Evolutionary conservation across 2,329 filamentous ascomycete genomes (phyloP), one percentile per base, ranked within the genome.

Genomic region (Aspergillus carbonarius): DNA sequence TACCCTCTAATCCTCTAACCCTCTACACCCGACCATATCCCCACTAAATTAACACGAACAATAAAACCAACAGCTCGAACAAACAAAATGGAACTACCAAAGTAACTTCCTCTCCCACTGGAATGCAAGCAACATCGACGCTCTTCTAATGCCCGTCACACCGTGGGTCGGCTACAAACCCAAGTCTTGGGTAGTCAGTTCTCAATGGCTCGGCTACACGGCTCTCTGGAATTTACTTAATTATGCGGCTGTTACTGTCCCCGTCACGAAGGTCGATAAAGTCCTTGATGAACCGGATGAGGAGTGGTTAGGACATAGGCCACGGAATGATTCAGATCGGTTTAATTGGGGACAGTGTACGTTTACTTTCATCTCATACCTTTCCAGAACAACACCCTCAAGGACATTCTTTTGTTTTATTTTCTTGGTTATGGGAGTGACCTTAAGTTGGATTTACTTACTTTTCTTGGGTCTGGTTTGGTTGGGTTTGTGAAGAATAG

Each of bases 261-360:
- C 74, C 6, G 83, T 83, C 2, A 72, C 73, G 0, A 67, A 73
- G 30, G 78, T 78, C 1, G 76, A 82, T 60, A 74, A 73, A 2
- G 62, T 63, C 0, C 47, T 68, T 27, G 68, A 71, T 63, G 56
- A 54, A 30, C 72, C 68, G n/a, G 75, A 78, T 50, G 52, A 63
- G 39, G 69, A 62, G 0, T 79, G 78, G 60, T 46, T 66, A 59
- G 60, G 13, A 53, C 68, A 63, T 71, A 58, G 56, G 65, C 68
- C 74, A 0, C 68, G 78, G 54, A 82, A 80, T 64, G 76, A 77
- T 23, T 70, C 79, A 27, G 83, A 85, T 64, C 68, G 67, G 57
- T 79, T 79, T 27, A 81, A 83, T 66, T 70, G 78, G 62, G 70
- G 75, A 15, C 66, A 68, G 39, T 67, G 65, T 66, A 56, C 44